A percentile compares a stretch with the other conserved stretches of the same genome.
Evolutionary conservation across 495 filamentous ascomycete species (phyloP).

Genomic region (Daldinia bambusicola): DNA sequence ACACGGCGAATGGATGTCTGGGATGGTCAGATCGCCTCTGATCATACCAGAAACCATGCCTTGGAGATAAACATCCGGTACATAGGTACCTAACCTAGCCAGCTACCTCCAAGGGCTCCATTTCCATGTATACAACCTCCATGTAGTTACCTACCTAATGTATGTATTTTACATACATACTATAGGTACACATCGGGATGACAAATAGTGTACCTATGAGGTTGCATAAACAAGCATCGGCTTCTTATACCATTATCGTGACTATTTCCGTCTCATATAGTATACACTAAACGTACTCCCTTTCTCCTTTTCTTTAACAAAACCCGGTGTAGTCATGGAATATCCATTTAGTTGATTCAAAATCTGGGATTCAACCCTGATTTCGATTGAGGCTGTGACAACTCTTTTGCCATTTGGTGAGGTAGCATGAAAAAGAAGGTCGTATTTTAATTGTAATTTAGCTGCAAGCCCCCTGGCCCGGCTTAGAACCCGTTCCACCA

Average conservation of each 20-base stretch:
- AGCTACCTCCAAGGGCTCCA: not conserved
- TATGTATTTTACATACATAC: too few relatives aligned
- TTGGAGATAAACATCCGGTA: constrained; percentile 14
- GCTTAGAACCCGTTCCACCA: constrained; percentile 27
- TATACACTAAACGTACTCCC: not conserved
- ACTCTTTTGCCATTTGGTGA: constrained; percentile 1
- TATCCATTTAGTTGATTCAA: constrained; percentile 4
- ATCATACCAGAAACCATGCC: constrained; percentile 24
- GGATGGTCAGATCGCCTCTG: constrained; percentile 33
- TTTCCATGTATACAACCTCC: too few relatives aligned
- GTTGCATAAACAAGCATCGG: not conserved
- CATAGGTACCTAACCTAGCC: not conserved
- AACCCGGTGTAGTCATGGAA: not conserved
- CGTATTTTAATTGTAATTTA: constrained; percentile 24
- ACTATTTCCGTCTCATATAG: constrained; percentile 7
- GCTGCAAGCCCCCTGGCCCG: constrained; percentile 30
- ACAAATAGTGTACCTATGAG: too few relatives aligned
- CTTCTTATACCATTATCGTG: constrained; percentile 14
- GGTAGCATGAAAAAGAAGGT: constrained; percentile 15
- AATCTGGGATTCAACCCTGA: constrained; percentile 13
- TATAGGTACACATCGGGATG: not conserved
- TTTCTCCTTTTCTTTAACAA: constrained; percentile 6
- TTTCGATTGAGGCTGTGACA: not conserved
- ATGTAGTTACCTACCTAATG: too few relatives aligned
- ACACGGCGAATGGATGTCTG: constrained; percentile 7